Evolutionary conservation across 1,139 yeast genomes (phyloP).

Genomic region (Suhomyces choctaworum): DNA sequence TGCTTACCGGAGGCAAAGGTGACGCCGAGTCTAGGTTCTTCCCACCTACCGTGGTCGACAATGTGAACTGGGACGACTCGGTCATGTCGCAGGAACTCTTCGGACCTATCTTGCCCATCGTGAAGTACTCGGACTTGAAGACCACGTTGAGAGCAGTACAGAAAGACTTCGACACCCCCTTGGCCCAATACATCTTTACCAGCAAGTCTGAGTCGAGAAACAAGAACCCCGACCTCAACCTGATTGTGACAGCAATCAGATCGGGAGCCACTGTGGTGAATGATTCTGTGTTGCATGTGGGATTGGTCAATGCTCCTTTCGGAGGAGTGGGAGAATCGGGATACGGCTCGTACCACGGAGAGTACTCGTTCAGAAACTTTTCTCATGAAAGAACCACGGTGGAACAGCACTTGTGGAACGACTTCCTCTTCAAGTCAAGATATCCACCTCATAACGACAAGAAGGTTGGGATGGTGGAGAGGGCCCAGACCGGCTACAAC

Average conservation of each 20-base stretch:
- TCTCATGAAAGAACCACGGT: slow-evolving; percentile 74
- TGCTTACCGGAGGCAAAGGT: slow-evolving; percentile 58
- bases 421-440: slow-evolving; percentile 55
- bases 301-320: slow-evolving; percentile 73
- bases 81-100: slow-evolving; percentile 78
- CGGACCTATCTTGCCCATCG: slow-evolving; percentile 82
- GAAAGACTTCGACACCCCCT: slow-evolving; percentile 73
- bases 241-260: slow-evolving; percentile 55
- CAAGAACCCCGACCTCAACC: slow-evolving; percentile 50
- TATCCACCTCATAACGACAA: slow-evolving; percentile 63
- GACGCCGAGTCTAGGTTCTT: slow-evolving; percentile 51
- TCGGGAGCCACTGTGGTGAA: slow-evolving; percentile 77
- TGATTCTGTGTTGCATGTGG: slow-evolving; percentile 75
- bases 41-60: slow-evolving; percentile 72
- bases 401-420: slow-evolving; percentile 69
- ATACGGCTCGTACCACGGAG: slow-evolving; percentile 78
- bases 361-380: slow-evolving; percentile 67
- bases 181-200: slow-evolving; percentile 78
- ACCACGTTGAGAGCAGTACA: slow-evolving; percentile 51
- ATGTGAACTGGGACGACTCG: slow-evolving; percentile 64
- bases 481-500: slow-evolving; percentile 29
- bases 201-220: slow-evolving; percentile 34
- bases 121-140: slow-evolving; percentile 53
- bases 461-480: slow-evolving; percentile 32
- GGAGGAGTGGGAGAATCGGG: slow-evolving; percentile 94